Conservation (phyloP, 805 yeast species). For the Saturnispora besseyi region DNA sequence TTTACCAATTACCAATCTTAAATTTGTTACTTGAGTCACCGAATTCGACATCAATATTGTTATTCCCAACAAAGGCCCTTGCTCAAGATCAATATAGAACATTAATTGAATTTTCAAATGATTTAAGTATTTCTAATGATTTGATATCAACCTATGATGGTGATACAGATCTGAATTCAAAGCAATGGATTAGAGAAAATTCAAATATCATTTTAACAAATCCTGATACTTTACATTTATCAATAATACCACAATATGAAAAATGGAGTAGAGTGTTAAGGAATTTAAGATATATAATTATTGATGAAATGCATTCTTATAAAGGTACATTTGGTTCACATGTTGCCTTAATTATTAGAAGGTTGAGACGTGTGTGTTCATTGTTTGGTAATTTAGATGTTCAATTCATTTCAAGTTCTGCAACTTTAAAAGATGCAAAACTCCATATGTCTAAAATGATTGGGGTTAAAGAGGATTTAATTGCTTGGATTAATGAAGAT, state of each 20-base stretch:
- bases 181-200: constrained; percentile 45
- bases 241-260: constrained; percentile 70
- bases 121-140: constrained; percentile 9
- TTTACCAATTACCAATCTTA: constrained; percentile 82
- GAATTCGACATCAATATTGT: constrained; percentile 63
- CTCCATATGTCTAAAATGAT: constrained; percentile 66
- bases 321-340: constrained; percentile 89
- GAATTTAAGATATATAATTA: constrained; percentile 65
- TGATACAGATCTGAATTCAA: constrained; percentile 59
- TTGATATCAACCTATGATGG: constrained; percentile 67
- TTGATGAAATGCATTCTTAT: constrained; percentile 81
- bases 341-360: constrained; percentile 74
- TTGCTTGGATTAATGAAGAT: constrained; percentile 44
- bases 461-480: constrained; percentile 44
- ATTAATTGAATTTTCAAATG: constrained; percentile 32
- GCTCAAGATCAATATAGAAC: constrained; percentile 95
- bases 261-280: constrained; percentile 64
- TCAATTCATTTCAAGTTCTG: constrained; percentile 83
- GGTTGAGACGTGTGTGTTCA: constrained; percentile 60
- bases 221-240: constrained; percentile 88
- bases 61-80: constrained; percentile 94
- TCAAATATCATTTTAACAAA: constrained; percentile 86
- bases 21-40: constrained; percentile 34
- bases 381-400: constrained; percentile 44
- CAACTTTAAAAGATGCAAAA: constrained; percentile 73